phyloP scores from a whole-genome alignment of 2,329 filamentous ascomycete genomes.

The Fusarium sarcochroum region DNA sequence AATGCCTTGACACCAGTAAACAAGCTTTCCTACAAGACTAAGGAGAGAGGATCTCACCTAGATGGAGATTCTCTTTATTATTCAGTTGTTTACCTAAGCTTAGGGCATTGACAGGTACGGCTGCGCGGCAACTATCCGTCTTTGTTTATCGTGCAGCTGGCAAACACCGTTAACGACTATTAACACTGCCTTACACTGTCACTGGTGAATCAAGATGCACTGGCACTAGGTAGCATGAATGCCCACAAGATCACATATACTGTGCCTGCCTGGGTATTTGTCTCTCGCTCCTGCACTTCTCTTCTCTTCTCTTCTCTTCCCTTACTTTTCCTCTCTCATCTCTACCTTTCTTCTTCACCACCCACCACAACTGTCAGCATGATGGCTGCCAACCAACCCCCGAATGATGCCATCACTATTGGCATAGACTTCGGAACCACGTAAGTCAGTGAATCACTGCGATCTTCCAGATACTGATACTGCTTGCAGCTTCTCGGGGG shows the following conservation, averaged over 20 bases:
- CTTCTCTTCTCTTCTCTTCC: not conserved
- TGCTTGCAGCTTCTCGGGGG: constrained; percentile 54
- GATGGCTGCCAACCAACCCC: constrained; percentile 3
- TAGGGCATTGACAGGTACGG: too few relatives aligned
- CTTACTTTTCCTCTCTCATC: not conserved
- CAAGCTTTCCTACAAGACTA: too few relatives aligned
- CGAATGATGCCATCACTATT: constrained; percentile 51
- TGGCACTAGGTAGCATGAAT: not conserved
- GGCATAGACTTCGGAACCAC: constrained; percentile 65
- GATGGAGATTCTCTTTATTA: not conserved
- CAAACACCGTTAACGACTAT: not conserved
- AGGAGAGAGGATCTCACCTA: not conserved
- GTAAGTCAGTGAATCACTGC: constrained; percentile 38
- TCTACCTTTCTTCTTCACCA: too few relatives aligned
- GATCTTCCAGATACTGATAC: not conserved
- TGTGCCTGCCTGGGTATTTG: too few relatives aligned
- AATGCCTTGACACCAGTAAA: too few relatives aligned
- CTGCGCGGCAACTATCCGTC: not conserved
- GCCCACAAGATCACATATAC: too few relatives aligned
- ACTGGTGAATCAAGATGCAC: too few relatives aligned
- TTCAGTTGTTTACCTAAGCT: not conserved
- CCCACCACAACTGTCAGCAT: not conserved
- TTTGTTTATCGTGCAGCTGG: not conserved
- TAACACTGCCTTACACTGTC: not conserved
- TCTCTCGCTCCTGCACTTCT: not conserved